A percentile compares a stretch with the other conserved stretches of the same genome.
Evolutionary conservation across 208 protist species (phyloP).

Genomic region (Wallacemonas sp.): DNA sequence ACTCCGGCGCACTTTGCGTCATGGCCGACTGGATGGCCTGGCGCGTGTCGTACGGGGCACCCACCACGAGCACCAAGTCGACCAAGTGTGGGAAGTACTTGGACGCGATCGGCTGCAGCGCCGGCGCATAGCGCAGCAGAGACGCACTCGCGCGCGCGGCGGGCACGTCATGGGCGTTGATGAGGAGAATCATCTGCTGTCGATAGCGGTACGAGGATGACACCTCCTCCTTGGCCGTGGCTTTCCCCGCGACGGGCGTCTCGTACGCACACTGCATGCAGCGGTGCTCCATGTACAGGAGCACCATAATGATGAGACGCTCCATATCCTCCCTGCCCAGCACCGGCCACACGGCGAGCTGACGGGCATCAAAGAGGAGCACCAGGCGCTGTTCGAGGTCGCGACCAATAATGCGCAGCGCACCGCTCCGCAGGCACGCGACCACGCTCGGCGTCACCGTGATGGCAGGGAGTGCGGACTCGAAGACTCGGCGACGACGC

Average conservation of each 20-base stretch:
- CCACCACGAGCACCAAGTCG: conserved; percentile 54
- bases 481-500: conserved; percentile 58
- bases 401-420: conserved; percentile 46
- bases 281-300: conserved; percentile 76
- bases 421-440: conserved; percentile 50
- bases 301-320: conserved; percentile 56
- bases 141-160: conserved; percentile 37
- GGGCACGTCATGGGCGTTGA: conserved; percentile 54
- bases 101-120: conserved; percentile 43
- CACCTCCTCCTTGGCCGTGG: conserved; percentile 1
- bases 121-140: conserved; percentile 37
- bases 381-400: conserved; percentile 46
- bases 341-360: conserved; percentile 32
- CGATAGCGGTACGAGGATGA: conserved; percentile 3
- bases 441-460: conserved; percentile 55
- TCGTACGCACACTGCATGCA: conserved; percentile 38
- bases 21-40: conserved; percentile 55
- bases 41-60: conserved; percentile 47
- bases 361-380: conserved; percentile 45
- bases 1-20: conserved; percentile 24
- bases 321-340: conserved; percentile 56
- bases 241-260: conserved; percentile 22
- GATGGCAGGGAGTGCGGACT: conserved; percentile 54
- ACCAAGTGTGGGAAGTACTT: conserved; percentile 84
- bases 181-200: conserved; percentile 67